These are phyloP conservation scores for Backusella sp. DNA, from an alignment of 192 early-diverging fungal species.

Conservation along the genomic window DNA sequence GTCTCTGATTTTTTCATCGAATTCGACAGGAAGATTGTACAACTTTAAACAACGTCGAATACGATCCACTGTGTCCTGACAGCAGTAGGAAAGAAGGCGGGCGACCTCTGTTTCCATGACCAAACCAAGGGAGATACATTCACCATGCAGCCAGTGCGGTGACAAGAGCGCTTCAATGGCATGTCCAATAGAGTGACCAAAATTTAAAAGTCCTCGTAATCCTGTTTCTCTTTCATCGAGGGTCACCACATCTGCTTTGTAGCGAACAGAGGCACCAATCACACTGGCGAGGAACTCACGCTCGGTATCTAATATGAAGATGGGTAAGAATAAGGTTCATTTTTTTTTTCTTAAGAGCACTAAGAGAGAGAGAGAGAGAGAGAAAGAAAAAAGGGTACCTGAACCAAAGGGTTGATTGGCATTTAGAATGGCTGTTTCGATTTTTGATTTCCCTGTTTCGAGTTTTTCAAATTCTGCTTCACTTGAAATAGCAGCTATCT, in stretches of 20 bases:
- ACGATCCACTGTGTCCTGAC: slow-evolving; percentile 77
- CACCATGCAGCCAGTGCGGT: slow-evolving; percentile 89
- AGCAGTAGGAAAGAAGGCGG: slow-evolving; percentile 73
- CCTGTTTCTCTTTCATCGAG: slow-evolving; percentile 92
- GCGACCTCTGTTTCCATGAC: slow-evolving; percentile 91
- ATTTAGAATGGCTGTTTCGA: slow-evolving; percentile 67
- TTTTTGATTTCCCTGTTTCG: slow-evolving; percentile 74
- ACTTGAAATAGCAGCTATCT: slow-evolving; percentile 91
- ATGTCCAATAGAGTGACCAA: slow-evolving; percentile 95
- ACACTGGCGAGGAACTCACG: slow-evolving; percentile 64
- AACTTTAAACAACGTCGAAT: slow-evolving; percentile 74
- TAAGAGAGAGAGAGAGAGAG: background rate
- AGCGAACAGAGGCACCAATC: slow-evolving; percentile 79
- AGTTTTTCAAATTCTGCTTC: slow-evolving; percentile 82
- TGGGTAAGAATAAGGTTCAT: slow-evolving; percentile 25
- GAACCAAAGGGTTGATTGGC: slow-evolving; percentile 15
- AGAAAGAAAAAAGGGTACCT: background rate
- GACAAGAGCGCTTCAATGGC: slow-evolving; percentile 90
- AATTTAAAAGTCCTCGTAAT: slow-evolving; percentile 91
- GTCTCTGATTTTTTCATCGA: slow-evolving; percentile 58
- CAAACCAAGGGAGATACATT: slow-evolving; percentile 93
- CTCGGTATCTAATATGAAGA: slow-evolving; percentile 18
- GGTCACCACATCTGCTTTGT: slow-evolving; percentile 94
- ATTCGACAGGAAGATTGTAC: slow-evolving; percentile 82
- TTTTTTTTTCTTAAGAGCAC: background rate